Evolutionary conservation across 495 filamentous ascomycete species (phyloP).

Genomic region (Neurospora sp.): DNA sequence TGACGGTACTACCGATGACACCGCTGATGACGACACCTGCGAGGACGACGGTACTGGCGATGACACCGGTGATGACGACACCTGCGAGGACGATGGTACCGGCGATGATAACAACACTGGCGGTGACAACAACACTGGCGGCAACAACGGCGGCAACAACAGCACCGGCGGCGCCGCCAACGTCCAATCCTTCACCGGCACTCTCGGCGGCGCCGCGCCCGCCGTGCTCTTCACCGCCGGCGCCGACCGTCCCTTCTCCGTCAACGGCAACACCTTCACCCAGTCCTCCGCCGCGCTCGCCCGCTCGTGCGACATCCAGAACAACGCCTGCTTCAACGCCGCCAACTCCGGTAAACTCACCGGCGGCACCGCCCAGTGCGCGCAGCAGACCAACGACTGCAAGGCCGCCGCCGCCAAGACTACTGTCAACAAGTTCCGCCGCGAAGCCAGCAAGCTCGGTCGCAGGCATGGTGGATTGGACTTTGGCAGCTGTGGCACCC

Average conservation of each 20-base stretch:
- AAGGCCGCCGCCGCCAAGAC: conserved; percentile 21
- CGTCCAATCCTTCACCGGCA: conserved; percentile 48
- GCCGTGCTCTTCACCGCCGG: conserved; percentile 37
- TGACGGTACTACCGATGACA: conserved; percentile 24
- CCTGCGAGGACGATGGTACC: conserved; percentile 36
- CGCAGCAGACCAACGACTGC: conserved; percentile 37
- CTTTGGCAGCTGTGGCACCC: conserved; percentile 42
- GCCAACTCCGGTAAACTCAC: conserved; percentile 38
- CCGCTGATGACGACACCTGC: conserved; percentile 1
- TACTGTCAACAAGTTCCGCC: conserved; percentile 8
- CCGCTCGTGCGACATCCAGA: conserved; percentile 45
- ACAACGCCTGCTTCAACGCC: conserved; percentile 47
- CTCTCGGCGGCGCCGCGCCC: conserved; percentile 42
- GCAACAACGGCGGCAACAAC: conserved; percentile 12
- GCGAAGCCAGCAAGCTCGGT: conserved; percentile 7
- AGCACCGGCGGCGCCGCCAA: conserved; percentile 26
- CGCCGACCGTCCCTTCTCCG: conserved; percentile 40
- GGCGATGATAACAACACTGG: neutral
- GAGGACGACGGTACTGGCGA: conserved; percentile 8
- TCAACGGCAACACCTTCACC: conserved; percentile 44
- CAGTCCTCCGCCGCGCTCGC: conserved; percentile 40
- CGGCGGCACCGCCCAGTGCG: conserved; percentile 37
- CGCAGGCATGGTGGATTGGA: conserved; percentile 22
- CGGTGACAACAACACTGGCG: conserved; percentile 19
- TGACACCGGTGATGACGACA: conserved; percentile 33